These are phyloP conservation scores for Neofusicoccum parvum DNA, from an alignment of 2,329 filamentous ascomycete genomes.

Conservation along the genomic window DNA sequence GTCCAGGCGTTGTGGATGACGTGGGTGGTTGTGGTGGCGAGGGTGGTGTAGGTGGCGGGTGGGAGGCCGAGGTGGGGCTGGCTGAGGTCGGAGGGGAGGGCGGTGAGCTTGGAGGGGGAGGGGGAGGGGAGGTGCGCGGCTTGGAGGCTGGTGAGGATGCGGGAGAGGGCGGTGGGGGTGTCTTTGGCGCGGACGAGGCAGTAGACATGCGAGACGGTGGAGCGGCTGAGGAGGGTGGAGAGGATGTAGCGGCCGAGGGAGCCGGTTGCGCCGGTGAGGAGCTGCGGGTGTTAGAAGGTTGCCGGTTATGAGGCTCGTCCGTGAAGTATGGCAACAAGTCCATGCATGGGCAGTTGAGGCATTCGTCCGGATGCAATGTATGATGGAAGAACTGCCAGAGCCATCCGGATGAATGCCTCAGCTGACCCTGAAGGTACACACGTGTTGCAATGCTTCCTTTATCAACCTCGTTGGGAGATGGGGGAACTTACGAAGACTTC, in stretches of 20 bases:
- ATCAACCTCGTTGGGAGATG: too few relatives aligned
- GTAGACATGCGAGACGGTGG: slow-evolving; percentile 47
- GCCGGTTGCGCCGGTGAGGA: slow-evolving; percentile 67
- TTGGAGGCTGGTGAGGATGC: slow-evolving; percentile 39
- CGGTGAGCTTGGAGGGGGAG: too few relatives aligned
- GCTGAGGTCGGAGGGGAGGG: too few relatives aligned
- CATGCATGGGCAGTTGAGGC: too few relatives aligned
- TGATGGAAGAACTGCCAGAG: too few relatives aligned
- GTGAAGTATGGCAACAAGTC: too few relatives aligned
- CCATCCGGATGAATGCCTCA: too few relatives aligned
- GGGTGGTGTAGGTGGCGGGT: slow-evolving; percentile 24
- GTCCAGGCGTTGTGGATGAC: slow-evolving; percentile 58
- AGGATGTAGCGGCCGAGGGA: slow-evolving; percentile 65
- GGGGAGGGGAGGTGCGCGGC: too few relatives aligned
- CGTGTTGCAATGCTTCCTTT: too few relatives aligned
- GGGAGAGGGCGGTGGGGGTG: slow-evolving; percentile 35
- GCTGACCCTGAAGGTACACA: too few relatives aligned
- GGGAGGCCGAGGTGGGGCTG: too few relatives aligned
- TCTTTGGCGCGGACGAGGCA: slow-evolving; percentile 54
- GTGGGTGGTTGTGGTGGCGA: slow-evolving; percentile 36
- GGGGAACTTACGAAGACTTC: neutral
- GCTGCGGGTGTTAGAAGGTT: slow-evolving; percentile 25
- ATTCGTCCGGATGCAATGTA: too few relatives aligned
- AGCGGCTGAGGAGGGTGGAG: slow-evolving; percentile 32
- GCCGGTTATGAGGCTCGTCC: neutral